Base-by-base conservation (phyloP, 768 basidiomycete genomes). In the Pleurotus giganteus region DNA sequence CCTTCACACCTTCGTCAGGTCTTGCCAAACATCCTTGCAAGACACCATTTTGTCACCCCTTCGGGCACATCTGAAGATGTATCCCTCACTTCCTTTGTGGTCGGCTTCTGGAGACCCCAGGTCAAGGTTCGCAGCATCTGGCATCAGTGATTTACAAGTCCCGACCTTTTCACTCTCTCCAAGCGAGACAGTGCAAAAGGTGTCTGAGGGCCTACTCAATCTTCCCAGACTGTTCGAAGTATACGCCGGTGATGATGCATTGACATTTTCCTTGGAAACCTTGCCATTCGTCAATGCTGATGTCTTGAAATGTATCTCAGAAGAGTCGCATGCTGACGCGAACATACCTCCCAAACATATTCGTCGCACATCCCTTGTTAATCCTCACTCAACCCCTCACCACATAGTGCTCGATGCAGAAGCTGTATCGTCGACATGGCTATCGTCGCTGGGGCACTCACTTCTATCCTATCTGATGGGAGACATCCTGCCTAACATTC, bases 131-230 rank as follows among this genome's bases (percentile, higher is more conserved):
- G 69, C 76, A 19, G 74, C 75, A 19, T 76, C 73, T 12, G 65
- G 49, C 5, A 51, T 77, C 23, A 69, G 75, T 64, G 84, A 85
- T 32, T 74, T 91, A 24, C 78, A 81, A 29, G 82, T 98, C 4
- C 97, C 97, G 2, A 91, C 83, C 4, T 99, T 99, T 73, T 97
- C 94, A 1, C 77, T 98, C 11, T 91, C 91, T 8, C 95, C 94
- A 1, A 96, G 87, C 53, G 91, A 93, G 52, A 85, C 82, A 3
- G 86, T 97, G 57, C 90, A 94, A 57, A 84, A 86, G 55, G 86
- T 98, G 28, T 90, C 91, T 2, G 97, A 98, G 65, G 94, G 94
- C n/a, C 72, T 99, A 29, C 77, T 98, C 28, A 97, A 96, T 71
- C 82, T 99, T 2, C 93, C 96, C 2, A 74, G 94, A 54, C 74